Conservation (phyloP, 352 stramenopile species). For the Globisporangium solare region DNA sequence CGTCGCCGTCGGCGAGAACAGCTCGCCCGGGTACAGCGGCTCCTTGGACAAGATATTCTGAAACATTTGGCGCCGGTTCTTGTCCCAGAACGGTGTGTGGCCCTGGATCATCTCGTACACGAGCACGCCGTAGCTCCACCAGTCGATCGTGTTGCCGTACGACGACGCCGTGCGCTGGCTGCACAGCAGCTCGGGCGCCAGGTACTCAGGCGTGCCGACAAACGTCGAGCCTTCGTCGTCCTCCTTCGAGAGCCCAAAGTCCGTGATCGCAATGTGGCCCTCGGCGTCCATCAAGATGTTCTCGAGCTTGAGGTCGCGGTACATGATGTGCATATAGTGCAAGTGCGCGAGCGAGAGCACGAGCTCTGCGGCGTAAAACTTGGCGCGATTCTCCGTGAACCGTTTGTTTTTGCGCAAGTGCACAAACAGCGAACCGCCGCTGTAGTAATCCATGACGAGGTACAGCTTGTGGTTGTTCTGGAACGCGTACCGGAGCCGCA, state of each 20-base stretch:
- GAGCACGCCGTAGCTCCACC: slow-evolving; percentile 84
- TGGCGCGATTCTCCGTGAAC: slow-evolving; percentile 59
- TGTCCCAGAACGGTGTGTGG: slow-evolving; percentile 81
- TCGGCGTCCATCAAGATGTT: slow-evolving; percentile 88
- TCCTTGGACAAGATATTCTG: slow-evolving; percentile 82
- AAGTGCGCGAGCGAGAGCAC: slow-evolving; percentile 79
- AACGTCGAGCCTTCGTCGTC: slow-evolving; percentile 83
- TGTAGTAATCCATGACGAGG: slow-evolving; percentile 89
- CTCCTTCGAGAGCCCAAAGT: slow-evolving; percentile 87
- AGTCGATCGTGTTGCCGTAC: slow-evolving; percentile 86
- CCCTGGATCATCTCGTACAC: slow-evolving; percentile 88
- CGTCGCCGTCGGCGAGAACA: slow-evolving; percentile 60
- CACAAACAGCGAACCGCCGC: slow-evolving; percentile 79
- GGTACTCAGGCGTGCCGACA: slow-evolving; percentile 79
- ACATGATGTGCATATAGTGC: slow-evolving; percentile 87
- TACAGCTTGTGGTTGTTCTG: slow-evolving; percentile 88
- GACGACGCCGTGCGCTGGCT: slow-evolving; percentile 65
- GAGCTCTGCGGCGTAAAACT: slow-evolving; percentile 86
- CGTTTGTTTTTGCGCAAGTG: slow-evolving; percentile 76
- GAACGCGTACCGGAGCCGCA: slow-evolving; percentile 84
- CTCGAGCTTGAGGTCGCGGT: slow-evolving; percentile 87
- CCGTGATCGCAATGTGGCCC: slow-evolving; percentile 80
- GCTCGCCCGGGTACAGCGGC: slow-evolving; percentile 44
- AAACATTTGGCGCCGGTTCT: slow-evolving; percentile 83
- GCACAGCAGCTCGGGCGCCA: slow-evolving; percentile 76